phyloP scores from a whole-genome alignment of 2,329 filamentous ascomycete species.

The Hypoxylon sp. region DNA sequence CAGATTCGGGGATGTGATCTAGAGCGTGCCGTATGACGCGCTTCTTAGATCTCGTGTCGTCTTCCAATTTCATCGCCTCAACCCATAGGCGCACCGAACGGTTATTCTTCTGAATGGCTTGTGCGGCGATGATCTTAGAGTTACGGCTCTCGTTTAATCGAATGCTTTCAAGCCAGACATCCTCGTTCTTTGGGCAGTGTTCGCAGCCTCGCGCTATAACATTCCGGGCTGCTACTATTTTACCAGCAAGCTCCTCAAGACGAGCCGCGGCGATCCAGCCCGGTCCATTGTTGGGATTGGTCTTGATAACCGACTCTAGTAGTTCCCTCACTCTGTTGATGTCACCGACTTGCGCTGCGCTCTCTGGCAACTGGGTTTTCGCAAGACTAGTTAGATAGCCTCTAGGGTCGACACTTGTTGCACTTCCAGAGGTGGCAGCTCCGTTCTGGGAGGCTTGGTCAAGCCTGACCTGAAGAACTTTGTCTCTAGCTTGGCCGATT shows the following conservation, averaged over 20 bases:
- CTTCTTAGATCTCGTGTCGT: conserved; percentile 85
- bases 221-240: conserved; percentile 87
- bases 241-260: conserved; percentile 91
- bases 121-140: conserved; percentile 93
- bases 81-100: conserved; percentile 92
- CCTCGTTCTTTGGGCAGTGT: conserved; percentile 92
- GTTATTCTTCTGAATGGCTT: conserved; percentile 92
- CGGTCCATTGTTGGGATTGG: conserved; percentile 92
- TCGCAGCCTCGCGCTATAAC: conserved; percentile 90
- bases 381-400: conserved; percentile 94
- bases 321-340: conserved; percentile 93
- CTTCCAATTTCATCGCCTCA: conserved; percentile 93
- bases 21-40: conserved; percentile 91
- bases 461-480: conserved; percentile 92
- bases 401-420: conserved; percentile 93
- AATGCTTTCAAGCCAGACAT: conserved; percentile 96
- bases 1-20: conserved; percentile 92
- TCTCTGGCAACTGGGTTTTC: conserved; percentile 81
- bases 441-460: conserved; percentile 85
- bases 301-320: conserved; percentile 96
- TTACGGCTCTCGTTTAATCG: conserved; percentile 91
- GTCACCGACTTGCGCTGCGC: conserved; percentile 88
- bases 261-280: conserved; percentile 96
- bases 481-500: conserved; percentile 95
- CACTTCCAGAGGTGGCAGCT: conserved; percentile 77